Evolutionary conservation across 2,329 filamentous ascomycete genomes (phyloP), one percentile per base, ranked within the genome.

Genomic region (Fusarium heterosporum): DNA sequence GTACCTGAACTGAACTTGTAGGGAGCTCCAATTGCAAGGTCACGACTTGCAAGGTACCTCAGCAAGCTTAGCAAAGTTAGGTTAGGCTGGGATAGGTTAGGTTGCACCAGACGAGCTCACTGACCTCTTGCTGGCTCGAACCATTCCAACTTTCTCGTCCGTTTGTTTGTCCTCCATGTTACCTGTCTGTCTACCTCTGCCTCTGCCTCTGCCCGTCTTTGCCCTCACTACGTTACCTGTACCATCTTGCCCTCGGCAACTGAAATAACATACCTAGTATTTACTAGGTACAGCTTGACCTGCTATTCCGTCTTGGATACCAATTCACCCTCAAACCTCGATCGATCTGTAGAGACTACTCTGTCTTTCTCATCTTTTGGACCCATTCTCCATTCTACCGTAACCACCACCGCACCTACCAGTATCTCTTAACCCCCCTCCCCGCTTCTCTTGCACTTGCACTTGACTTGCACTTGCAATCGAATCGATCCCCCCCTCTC

Each of bases 51-150:
- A 36, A 36, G 34, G 34, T 36, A 36, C 34, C 34, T 36, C n/a
- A 36, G 34, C 34, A 36, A 36, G 34, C 34, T 36, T 36, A 36
- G 34, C 34, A 36, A 36, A 16, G 34, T 36, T n/a, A 16, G 49
- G 32, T 47, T 39, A 28, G 60, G 38, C 55, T 61, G 43, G 51
- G 34, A 40, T 45, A 28, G 43, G 58, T 50, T 61, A 52, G 60
- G 66, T 65, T 59, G 63, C 53, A 61, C 59, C 61, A 61, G 49
- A 32, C 54, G 64, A 72, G 67, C 69, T 72, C 67, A 71, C 69
- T 72, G 66, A 63, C 60, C 57, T 65, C 61, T 64, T 61, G 49
- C 48, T 69, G 57, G 58, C 61, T 66, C 57, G 55, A 60, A 66
- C 68, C 61, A 66, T 70, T 56, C 62, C 64, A 64, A 55, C 54